phyloP scores from a whole-genome alignment of 2,329 filamentous ascomycete genomes.

The Gnomoniopsis smithogilvyi region DNA sequence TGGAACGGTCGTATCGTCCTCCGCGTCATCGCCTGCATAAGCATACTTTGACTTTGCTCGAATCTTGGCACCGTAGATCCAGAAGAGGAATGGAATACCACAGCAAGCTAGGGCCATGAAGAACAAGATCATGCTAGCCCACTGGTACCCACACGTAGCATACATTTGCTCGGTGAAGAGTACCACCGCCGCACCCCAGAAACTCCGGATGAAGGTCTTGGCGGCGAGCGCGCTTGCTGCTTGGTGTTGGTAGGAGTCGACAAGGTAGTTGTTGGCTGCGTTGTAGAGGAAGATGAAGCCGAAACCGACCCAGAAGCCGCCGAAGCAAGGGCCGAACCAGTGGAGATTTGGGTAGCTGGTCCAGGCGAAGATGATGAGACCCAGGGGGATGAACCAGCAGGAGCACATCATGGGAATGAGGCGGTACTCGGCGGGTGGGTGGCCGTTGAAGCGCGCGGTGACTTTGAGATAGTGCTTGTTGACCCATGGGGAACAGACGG shows the following conservation, averaged over 20 bases:
- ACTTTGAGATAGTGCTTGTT: constrained; percentile 77
- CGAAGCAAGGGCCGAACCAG: constrained; percentile 71
- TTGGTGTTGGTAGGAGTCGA: constrained; percentile 64
- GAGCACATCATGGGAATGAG: constrained; percentile 79
- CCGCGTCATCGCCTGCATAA: constrained; percentile 58
- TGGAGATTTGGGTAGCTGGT: constrained; percentile 60
- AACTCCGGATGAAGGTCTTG: constrained; percentile 75
- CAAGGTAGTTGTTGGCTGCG: constrained; percentile 71
- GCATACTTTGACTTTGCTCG: constrained; percentile 69
- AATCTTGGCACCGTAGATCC: constrained; percentile 70
- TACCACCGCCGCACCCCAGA: constrained; percentile 76
- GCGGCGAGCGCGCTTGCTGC: constrained; percentile 78
- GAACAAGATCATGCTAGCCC: constrained; percentile 70
- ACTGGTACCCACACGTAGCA: constrained; percentile 66
- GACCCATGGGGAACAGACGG: constrained; percentile 65
- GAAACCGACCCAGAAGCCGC: constrained; percentile 70
- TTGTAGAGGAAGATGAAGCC: constrained; percentile 85
- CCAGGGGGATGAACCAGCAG: constrained; percentile 67
- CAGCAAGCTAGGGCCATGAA: constrained; percentile 77
- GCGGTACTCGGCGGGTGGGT: constrained; percentile 72
- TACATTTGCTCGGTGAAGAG: constrained; percentile 86
- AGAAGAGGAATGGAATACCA: constrained; percentile 80
- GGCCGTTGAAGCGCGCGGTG: constrained; percentile 60
- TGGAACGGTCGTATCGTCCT: constrained; percentile 18
- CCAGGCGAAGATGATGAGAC: constrained; percentile 59